A percentile compares a stretch with the other conserved stretches of the same genome.
Conservation (phyloP, 495 filamentous ascomycete genomes). For the Trichocladium uniseriatum region DNA sequence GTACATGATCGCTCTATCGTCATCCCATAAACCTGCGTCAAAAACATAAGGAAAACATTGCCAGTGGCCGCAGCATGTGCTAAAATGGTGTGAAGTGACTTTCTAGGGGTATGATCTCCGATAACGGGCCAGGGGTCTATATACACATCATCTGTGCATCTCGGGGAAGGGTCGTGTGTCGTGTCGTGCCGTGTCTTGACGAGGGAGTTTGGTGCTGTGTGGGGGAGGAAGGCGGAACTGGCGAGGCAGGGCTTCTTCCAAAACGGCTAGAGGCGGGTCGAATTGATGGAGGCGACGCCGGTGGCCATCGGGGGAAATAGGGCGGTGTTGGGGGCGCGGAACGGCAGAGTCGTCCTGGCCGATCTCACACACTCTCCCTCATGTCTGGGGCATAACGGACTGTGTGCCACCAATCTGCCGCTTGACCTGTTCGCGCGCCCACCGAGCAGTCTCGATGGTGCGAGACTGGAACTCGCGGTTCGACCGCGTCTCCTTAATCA, state of each 20-base stretch:
- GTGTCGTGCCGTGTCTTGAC: slow-evolving; percentile 23
- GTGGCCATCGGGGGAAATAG: slow-evolving; percentile 1
- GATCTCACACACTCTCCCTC: slow-evolving; percentile 14
- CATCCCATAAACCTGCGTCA: slow-evolving; percentile 13
- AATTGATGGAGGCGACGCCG: slow-evolving; percentile 7
- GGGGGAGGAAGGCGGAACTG: slow-evolving; percentile 7
- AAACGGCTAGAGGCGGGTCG: slow-evolving; percentile 4
- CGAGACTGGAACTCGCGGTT: slow-evolving; percentile 75
- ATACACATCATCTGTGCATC: slow-evolving; percentile 30
- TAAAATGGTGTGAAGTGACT: slow-evolving; percentile 21
- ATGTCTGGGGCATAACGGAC: slow-evolving; percentile 39
- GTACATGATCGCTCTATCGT: slow-evolving; percentile 27
- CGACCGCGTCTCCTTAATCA: slow-evolving; percentile 78
- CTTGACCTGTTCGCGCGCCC: slow-evolving; percentile 96
- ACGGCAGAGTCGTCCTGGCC: slow-evolving; percentile 9
- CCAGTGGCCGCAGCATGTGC: slow-evolving; percentile 13
- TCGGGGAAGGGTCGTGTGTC: slow-evolving; percentile 14
- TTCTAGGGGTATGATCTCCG: slow-evolving; percentile 22
- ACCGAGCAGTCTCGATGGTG: slow-evolving; percentile 89
- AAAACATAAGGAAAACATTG: slow-evolving; percentile 18
- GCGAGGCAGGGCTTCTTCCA: slow-evolving; percentile 9
- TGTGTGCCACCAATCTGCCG: slow-evolving; percentile 59
- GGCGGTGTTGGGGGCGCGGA: slow-evolving; percentile 1
- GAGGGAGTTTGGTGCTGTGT: slow-evolving; percentile 13
- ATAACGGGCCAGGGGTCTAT: slow-evolving; percentile 23